Conservation (phyloP, 257 asterid genomes). For the Solanum etuberosum region DNA sequence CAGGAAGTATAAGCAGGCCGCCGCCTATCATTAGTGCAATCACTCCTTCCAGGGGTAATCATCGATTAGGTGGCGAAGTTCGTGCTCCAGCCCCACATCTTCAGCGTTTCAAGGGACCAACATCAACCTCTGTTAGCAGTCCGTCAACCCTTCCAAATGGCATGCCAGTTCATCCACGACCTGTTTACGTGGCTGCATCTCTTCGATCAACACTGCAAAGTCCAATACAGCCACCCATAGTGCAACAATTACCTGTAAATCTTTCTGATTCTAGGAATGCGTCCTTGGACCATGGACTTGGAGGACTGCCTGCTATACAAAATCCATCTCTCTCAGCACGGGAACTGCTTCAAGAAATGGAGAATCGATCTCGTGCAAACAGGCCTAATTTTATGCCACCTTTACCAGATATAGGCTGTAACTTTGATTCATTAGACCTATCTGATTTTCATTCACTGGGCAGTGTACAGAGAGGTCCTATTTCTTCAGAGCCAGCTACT, state of each 20-base stretch:
- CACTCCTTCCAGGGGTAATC: slow-evolving; percentile 6
- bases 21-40: neutral
- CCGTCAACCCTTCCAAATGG: slow-evolving; percentile 1
- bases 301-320: neutral
- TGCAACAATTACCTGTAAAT: neutral
- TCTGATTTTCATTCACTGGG: slow-evolving; percentile 20
- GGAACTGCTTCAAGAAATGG: slow-evolving; percentile 15
- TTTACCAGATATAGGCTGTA: slow-evolving; percentile 1
- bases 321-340: neutral
- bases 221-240: neutral
- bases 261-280: neutral
- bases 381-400: slow-evolving; percentile 3
- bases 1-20: neutral
- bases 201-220: slow-evolving; percentile 3
- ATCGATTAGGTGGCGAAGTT: neutral
- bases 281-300: neutral
- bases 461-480: slow-evolving; percentile 10
- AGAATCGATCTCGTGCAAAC: slow-evolving; percentile 9
- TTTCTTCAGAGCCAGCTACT: slow-evolving; percentile 8
- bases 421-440: slow-evolving; percentile 5
- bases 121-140: neutral
- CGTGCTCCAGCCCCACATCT: slow-evolving; percentile 13
- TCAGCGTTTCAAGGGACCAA: slow-evolving; percentile 1
- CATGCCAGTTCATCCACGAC: slow-evolving; percentile 5
- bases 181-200: neutral